Evolutionary conservation across 177 flowering plant species (phyloP).

Genomic region (Vitis hybrid): DNA sequence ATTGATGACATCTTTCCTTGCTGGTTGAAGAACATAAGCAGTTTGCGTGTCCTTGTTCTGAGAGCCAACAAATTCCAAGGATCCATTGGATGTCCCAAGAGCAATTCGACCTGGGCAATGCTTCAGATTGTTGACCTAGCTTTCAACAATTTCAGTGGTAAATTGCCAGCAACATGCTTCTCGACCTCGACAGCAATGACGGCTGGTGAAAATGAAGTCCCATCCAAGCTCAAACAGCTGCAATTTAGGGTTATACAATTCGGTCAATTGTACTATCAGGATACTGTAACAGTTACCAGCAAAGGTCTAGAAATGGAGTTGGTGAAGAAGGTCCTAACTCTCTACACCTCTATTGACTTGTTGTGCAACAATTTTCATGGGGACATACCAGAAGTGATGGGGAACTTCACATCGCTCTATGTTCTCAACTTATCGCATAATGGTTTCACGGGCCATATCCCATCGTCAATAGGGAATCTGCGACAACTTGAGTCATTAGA

Average conservation of each 20-base stretch:
- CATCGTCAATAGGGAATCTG: background rate
- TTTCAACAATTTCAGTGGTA: conserved; percentile 31
- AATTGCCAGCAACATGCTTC: conserved; percentile 7
- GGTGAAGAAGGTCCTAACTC: conserved; percentile 20
- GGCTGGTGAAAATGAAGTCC: conserved; percentile 1
- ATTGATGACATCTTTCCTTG: conserved; percentile 29
- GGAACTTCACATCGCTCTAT: conserved; percentile 19
- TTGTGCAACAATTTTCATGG: conserved; percentile 34
- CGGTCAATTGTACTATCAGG: conserved; percentile 21
- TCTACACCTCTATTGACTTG: conserved; percentile 33
- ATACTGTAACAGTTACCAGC: conserved; percentile 24
- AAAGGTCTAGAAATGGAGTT: conserved; percentile 31
- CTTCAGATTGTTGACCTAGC: conserved; percentile 41
- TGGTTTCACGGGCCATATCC: conserved; percentile 8
- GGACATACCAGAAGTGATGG: conserved; percentile 24
- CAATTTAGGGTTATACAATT: conserved; percentile 8
- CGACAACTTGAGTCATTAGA: no score
- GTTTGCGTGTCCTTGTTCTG: conserved; percentile 30
- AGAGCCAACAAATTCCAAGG: conserved; percentile 32
- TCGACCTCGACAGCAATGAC: conserved; percentile 31
- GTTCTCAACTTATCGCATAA: conserved; percentile 32
- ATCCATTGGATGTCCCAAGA: conserved; percentile 8
- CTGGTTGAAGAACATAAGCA: conserved; percentile 19
- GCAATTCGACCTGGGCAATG: background rate
- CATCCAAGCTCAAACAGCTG: conserved; percentile 10